Base-by-base conservation (phyloP, 1,284 basidiomycete species). In the Malassezia equina region DNA sequence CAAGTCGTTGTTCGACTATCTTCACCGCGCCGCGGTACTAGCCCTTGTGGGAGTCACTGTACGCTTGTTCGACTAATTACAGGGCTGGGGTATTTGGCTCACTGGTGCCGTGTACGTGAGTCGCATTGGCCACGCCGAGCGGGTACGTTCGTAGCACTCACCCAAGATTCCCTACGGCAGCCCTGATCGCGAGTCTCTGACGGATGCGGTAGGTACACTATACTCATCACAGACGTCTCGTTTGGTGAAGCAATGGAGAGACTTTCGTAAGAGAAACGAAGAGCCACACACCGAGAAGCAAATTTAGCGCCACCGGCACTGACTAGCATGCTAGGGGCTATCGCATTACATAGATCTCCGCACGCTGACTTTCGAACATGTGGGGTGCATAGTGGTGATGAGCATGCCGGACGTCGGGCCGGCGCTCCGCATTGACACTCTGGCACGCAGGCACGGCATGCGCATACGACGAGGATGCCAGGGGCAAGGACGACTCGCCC, bases 81-180 rank as follows among this genome's bases (percentile, higher is more conserved):
- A 57, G 55, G 55, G 41, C 11, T 57, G 55, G 55, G 50, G 55
- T 19, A 4, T 57, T 5, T 57, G 55, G 55, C 47, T 57, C 23
- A 52, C 55, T 4, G 55, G 36, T 11, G 55, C 55, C n/a, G 55
- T 57, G 4, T 57, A 52, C 29, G 45, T 57, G 6, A 57, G 55
- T 29, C 55, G 55, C 8, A 23, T 47, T 36, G 55, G 55, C 23
- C 15, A 25, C 21, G 47, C 44, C n/a, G 55, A 57, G n/a, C 42
- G 55, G 12, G 54, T 56, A 51, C 19, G 54, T 56, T 9, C 29
- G 41, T 32, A 12, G 17, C 13, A 15, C 39, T 56, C 19, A 51
- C 44, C 6, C 25, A 15, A 49, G 53, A 49, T 49, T 32, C 53
- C 53, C 4, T 40, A 50, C 13, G 47, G 40, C 7, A 44, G 32